phyloP scores from a whole-genome alignment of 768 basidiomycete genomes.

The Leccinum variicolor region DNA sequence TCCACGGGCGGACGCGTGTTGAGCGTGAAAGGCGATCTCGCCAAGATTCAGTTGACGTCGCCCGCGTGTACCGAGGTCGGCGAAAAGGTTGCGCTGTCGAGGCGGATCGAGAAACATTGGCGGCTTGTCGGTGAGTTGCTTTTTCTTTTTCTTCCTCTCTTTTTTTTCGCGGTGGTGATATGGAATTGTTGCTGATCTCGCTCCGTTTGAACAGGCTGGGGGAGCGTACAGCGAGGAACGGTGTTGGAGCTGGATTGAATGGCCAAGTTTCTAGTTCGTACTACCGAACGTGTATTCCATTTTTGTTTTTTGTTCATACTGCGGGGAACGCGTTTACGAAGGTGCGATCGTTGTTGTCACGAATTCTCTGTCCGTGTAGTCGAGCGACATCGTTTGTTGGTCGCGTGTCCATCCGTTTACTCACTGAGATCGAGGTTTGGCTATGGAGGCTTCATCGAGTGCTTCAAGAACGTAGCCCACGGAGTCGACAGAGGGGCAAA shows the following conservation, averaged over 20 bases:
- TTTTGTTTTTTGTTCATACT: background rate
- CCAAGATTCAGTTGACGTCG: conserved; percentile 89
- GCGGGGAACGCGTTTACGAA: background rate
- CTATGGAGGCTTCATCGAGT: background rate
- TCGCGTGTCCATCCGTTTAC: background rate
- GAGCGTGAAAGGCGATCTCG: conserved; percentile 91
- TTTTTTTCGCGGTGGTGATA: background rate
- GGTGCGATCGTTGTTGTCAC: too few relatives aligned
- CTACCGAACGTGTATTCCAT: background rate
- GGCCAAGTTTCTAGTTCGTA: background rate
- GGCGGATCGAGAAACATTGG: conserved; percentile 98
- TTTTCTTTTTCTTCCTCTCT: background rate
- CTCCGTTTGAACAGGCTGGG: conserved; percentile 44
- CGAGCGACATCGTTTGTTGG: background rate
- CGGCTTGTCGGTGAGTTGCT: conserved; percentile 79
- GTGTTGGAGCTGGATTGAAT: conserved; percentile 72
- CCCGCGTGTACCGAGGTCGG: conserved; percentile 96
- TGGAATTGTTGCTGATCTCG: background rate
- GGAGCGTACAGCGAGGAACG: conserved; percentile 83
- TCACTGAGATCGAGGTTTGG: too few relatives aligned
- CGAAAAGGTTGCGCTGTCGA: conserved; percentile 94
- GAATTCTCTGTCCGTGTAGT: too few relatives aligned
- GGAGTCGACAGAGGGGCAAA: background rate
- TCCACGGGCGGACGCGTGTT: conserved; percentile 95
- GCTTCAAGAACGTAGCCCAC: too few relatives aligned